Percentiles rank a stretch among this genome's conserved stretches.
These are phyloP conservation scores for Colletotrichum sansevieriae DNA, from an alignment of 2,329 filamentous ascomycete species.

Conservation along the genomic window DNA sequence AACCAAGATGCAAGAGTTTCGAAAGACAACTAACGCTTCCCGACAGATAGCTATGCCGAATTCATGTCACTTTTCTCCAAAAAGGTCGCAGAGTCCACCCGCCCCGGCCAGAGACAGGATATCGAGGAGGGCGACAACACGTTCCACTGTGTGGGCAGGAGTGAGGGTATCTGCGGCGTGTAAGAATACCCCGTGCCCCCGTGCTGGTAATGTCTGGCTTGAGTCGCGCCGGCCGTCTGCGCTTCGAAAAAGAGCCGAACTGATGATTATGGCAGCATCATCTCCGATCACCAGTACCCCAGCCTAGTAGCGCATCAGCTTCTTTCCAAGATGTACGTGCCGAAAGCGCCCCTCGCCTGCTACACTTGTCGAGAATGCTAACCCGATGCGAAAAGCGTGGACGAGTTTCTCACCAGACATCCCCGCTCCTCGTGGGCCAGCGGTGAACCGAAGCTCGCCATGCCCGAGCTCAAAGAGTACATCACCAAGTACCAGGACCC, in stretches of 20 bases:
- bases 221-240: neutral
- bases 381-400: slow-evolving; percentile 59
- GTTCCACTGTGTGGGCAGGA: slow-evolving; percentile 83
- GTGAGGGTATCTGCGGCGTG: slow-evolving; percentile 80
- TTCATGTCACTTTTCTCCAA: slow-evolving; percentile 90
- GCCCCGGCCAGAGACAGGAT: slow-evolving; percentile 84
- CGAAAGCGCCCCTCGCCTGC: neutral
- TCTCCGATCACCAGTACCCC: slow-evolving; percentile 82
- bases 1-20: neutral
- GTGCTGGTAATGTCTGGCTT: neutral
- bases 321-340: slow-evolving; percentile 72
- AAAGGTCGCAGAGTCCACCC: slow-evolving; percentile 88
- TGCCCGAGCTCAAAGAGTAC: slow-evolving; percentile 86
- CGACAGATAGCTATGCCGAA: slow-evolving; percentile 46
- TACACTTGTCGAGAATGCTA: neutral
- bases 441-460: slow-evolving; percentile 66
- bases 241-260: neutral
- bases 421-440: slow-evolving; percentile 76
- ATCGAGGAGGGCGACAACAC: slow-evolving; percentile 86
- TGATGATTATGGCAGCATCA: slow-evolving; percentile 60
- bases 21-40: neutral
- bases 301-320: slow-evolving; percentile 86
- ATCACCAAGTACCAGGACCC: slow-evolving; percentile 84
- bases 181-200: slow-evolving; percentile 22
- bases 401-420: slow-evolving; percentile 86